Evolutionary conservation across 495 filamentous ascomycete genomes (phyloP), one percentile per base, ranked within the genome.

Genomic region (Staphylotrichum tortipilum): DNA sequence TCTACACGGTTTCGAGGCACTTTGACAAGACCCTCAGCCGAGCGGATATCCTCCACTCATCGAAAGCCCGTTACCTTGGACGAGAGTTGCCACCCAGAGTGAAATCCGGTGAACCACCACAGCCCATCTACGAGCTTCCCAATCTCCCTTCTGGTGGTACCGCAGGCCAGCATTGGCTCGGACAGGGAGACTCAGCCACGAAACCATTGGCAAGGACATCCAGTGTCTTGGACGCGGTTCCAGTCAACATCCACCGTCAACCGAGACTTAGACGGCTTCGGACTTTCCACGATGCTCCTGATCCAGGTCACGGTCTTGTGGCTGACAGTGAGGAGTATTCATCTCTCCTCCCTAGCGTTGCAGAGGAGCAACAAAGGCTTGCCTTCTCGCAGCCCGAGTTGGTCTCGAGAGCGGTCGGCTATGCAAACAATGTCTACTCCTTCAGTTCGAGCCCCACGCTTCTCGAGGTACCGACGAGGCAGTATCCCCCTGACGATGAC

Each of bases 11-110:
- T 17, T 50, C 56, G 7, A 52, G 34, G 14, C 49, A 56, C 28
- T 49, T 60, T 31, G 52, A 56, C 41, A 50, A 34, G 30, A 55
- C 47, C 11, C 43, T 59, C n/a, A 42, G 33, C 10, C 45, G 19
- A 24, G 26, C 12, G 10, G 51, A 53, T 37, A 48, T 52, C 35
- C 29, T 38, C 7, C 26, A 24, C 9, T 12, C 37, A 5, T 22
- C 33, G 2, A 42, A 48, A 21, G n/a, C 22, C 12, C 45, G 18
- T 3, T 37, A 47, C 6, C 9, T 33, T 0, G 35, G 26, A 2
- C 35, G 50, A 14, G 35, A 12, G 0, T 6, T 42, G 24, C 35
- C 50, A 1, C 33, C 42, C 3, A 26, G 24, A 9, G 10, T 36
- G 5, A 41, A 12, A 14, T 8, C 35, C 2, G 31, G 21, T 12